Percentiles rank a stretch among this genome's conserved stretches.
Evolutionary conservation across 495 filamentous ascomycete species (phyloP).

Genomic region (Podospora australis): DNA sequence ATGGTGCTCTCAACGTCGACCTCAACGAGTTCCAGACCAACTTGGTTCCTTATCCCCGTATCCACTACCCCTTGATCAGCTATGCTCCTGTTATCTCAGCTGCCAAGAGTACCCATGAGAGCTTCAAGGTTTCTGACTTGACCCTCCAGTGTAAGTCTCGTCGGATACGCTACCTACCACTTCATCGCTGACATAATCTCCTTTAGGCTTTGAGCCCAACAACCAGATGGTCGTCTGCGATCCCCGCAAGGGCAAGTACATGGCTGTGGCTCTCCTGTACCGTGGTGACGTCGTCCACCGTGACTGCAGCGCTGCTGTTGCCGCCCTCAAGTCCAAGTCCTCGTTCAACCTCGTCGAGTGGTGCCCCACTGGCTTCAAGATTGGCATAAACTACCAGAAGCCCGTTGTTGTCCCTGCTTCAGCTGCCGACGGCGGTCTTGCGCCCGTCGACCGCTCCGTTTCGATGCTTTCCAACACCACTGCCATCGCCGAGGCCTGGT

Average conservation of each 20-base stretch:
- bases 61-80: constrained; percentile 85
- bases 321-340: constrained; percentile 74
- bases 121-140: constrained; percentile 82
- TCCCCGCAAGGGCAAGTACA: constrained; percentile 88
- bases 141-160: constrained; percentile 78
- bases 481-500: constrained; percentile 86
- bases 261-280: constrained; percentile 86
- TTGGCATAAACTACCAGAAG: constrained; percentile 91
- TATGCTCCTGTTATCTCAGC: constrained; percentile 82
- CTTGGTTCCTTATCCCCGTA: constrained; percentile 84
- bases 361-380: constrained; percentile 95
- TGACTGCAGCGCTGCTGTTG: constrained; percentile 74
- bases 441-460: constrained; percentile 77
- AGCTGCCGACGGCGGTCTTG: constrained; percentile 57
- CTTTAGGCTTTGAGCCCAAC: constrained; percentile 75
- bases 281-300: constrained; percentile 83
- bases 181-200: not conserved
- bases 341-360: constrained; percentile 92
- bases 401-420: constrained; percentile 67
- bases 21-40: constrained; percentile 95
- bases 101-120: constrained; percentile 79
- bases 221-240: constrained; percentile 97
- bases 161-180: no score
- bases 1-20: constrained; percentile 87
- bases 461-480: constrained; percentile 92